Percentiles rank a stretch among this genome's conserved stretches.
phyloP scores from a whole-genome alignment of 371 early-diverging fungal genomes.

The Lichtheimia corymbifera region DNA sequence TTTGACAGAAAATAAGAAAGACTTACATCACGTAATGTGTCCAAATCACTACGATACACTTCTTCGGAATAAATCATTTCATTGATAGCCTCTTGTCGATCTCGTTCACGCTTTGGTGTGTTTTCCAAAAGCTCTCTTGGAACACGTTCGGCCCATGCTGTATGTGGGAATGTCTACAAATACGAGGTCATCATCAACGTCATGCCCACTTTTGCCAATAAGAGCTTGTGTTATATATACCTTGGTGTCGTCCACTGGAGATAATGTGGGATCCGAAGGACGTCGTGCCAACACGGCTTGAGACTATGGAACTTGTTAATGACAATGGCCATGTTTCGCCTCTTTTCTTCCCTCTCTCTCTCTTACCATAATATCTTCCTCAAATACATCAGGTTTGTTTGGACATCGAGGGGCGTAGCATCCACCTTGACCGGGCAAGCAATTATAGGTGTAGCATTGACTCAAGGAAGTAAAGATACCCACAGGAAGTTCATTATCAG shows the following conservation, averaged over 20 bases:
- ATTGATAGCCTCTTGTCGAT: slow-evolving; percentile 92
- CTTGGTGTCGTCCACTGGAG: slow-evolving; percentile 12
- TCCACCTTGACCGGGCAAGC: slow-evolving; percentile 34
- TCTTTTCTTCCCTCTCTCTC: not conserved
- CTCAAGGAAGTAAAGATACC: slow-evolving; percentile 37
- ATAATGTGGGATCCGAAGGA: slow-evolving; percentile 9
- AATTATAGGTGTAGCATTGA: slow-evolving; percentile 35
- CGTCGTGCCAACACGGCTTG: slow-evolving; percentile 14
- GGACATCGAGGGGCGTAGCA: slow-evolving; percentile 49
- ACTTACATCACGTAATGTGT: slow-evolving; percentile 28
- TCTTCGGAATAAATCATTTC: slow-evolving; percentile 91
- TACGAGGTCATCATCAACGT: not conserved
- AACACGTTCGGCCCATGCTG: slow-evolving; percentile 70
- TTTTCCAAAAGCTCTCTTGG: slow-evolving; percentile 71
- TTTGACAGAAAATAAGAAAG: not conserved
- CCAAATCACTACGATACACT: slow-evolving; percentile 80
- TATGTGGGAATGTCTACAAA: slow-evolving; percentile 27
- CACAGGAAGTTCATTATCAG: slow-evolving; percentile 25
- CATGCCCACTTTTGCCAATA: not conserved
- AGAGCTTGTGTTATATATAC: slow-evolving; percentile 12
- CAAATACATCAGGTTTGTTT: slow-evolving; percentile 27
- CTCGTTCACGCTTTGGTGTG: slow-evolving; percentile 75
- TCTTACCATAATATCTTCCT: slow-evolving; percentile 24
- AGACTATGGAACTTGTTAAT: slow-evolving; percentile 2
- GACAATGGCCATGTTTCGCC: not conserved